Evolutionary conservation across 164 flowering plant genomes (phyloP).

Genomic region (Vitis rotundifolia): DNA sequence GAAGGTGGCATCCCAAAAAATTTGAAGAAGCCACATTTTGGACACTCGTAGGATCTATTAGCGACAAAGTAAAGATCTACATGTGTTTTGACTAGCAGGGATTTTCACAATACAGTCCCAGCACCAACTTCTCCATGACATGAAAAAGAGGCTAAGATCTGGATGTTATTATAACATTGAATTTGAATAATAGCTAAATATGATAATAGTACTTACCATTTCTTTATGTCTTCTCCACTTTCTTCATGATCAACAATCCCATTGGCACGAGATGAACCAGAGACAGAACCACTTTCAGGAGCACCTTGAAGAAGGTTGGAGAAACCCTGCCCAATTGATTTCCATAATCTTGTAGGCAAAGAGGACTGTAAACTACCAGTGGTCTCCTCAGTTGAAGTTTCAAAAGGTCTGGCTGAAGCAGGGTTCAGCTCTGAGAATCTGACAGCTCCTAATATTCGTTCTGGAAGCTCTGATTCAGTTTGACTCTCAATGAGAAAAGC

Average conservation of each 20-base stretch:
- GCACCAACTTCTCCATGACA: too few species aligned
- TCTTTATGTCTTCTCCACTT: constrained; percentile 23
- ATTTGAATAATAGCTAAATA: background rate
- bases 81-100: too few species aligned
- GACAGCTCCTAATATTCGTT: constrained; percentile 74
- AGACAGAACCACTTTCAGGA: constrained; percentile 43
- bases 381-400: constrained; percentile 31
- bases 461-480: constrained; percentile 81
- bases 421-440: constrained; percentile 82
- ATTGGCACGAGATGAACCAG: constrained; percentile 33
- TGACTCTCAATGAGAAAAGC: constrained; percentile 91
- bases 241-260: constrained; percentile 35
- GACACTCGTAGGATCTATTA: too few species aligned
- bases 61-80: too few species aligned
- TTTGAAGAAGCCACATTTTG: too few species aligned
- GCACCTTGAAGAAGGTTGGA: constrained; percentile 57
- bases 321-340: constrained; percentile 79
- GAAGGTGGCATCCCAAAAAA: too few species aligned
- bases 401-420: constrained; percentile 57
- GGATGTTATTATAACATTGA: background rate
- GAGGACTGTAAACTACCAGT: constrained; percentile 40
- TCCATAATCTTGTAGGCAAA: constrained; percentile 59
- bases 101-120: background rate
- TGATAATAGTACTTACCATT: constrained; percentile 35
- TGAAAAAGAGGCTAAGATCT: background rate